These are phyloP conservation scores for Zygosaccharomyces pseudobailii DNA, from an alignment of 1,139 yeast genomes.

Conservation along the genomic window DNA sequence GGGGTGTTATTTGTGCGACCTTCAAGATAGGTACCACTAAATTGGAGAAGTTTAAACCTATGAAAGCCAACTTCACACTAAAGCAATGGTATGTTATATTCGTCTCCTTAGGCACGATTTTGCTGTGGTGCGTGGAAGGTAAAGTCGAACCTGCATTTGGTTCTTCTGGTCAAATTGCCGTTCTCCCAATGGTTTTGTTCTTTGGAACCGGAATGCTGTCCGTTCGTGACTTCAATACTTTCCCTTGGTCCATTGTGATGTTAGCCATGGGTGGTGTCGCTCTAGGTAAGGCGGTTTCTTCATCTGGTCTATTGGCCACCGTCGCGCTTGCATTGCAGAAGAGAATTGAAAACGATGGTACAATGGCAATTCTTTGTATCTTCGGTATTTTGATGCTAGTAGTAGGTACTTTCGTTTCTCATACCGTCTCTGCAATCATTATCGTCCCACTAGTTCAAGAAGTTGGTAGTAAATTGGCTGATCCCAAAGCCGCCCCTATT, in stretches of 20 bases:
- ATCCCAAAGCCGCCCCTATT: conserved; percentile 48
- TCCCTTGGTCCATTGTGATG: conserved; percentile 73
- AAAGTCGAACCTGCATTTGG: conserved; percentile 55
- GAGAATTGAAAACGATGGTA: conserved; percentile 50
- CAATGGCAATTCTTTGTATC: conserved; percentile 57
- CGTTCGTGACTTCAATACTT: conserved; percentile 62
- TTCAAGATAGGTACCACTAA: conserved; percentile 45
- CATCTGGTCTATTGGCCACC: conserved; percentile 62
- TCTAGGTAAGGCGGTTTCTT: conserved; percentile 66
- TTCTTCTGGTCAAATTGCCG: conserved; percentile 66
- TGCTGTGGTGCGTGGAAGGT: conserved; percentile 67
- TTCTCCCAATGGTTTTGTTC: conserved; percentile 59
- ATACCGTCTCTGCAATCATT: conserved; percentile 73
- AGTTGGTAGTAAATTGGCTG: conserved; percentile 54
- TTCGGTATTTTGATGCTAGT: conserved; percentile 62
- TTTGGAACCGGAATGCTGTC: conserved; percentile 67
- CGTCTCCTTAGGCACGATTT: conserved; percentile 51
- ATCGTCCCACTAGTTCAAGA: conserved; percentile 66
- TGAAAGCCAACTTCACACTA: conserved; percentile 53
- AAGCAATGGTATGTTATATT: conserved; percentile 59
- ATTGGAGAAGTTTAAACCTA: conserved; percentile 48
- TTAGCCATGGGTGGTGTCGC: conserved; percentile 80
- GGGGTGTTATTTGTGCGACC: conserved; percentile 55
- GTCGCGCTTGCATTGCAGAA: conserved; percentile 55
- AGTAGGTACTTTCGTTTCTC: conserved; percentile 72